A percentile compares a stretch with the other conserved stretches of the same genome.
phyloP scores from a whole-genome alignment of 768 basidiomycete genomes.

The Tulasnella sp. region DNA sequence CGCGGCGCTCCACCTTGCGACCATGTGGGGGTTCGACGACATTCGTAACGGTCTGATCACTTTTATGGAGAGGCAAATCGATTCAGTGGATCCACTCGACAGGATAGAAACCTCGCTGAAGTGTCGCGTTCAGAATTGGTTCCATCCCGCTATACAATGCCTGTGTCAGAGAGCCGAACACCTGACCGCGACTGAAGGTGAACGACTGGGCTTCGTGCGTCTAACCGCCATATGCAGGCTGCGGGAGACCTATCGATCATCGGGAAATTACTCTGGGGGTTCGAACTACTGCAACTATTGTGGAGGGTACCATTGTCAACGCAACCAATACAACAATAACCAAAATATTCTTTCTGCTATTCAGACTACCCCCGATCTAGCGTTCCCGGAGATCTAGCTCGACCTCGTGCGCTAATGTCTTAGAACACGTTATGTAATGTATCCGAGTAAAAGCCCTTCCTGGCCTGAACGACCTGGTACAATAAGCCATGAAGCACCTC shows the following conservation, averaged over 20 bases:
- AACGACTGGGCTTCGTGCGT: neutral
- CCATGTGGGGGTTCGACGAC: constrained; percentile 11
- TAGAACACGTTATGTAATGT: too few relatives aligned
- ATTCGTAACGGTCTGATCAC: neutral
- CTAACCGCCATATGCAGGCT: constrained; percentile 4
- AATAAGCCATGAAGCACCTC: too few relatives aligned
- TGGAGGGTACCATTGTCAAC: neutral
- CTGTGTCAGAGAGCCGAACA: neutral
- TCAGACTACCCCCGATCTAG: neutral
- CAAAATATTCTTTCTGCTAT: neutral
- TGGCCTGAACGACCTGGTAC: too few relatives aligned
- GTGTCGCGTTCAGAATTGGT: constrained; percentile 8
- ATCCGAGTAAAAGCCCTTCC: too few relatives aligned
- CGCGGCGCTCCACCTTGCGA: constrained; percentile 6
- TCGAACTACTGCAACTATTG: neutral
- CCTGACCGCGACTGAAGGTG: neutral
- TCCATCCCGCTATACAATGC: neutral
- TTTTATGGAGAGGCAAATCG: neutral
- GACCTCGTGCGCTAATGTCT: too few relatives aligned
- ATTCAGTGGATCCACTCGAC: neutral
- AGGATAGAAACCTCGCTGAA: neutral
- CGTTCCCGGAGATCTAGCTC: neutral
- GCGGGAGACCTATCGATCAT: neutral
- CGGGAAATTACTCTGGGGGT: neutral
- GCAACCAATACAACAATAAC: neutral